Base-by-base conservation (phyloP, 257 asterid species). In the Capsicum pubescens region DNA sequence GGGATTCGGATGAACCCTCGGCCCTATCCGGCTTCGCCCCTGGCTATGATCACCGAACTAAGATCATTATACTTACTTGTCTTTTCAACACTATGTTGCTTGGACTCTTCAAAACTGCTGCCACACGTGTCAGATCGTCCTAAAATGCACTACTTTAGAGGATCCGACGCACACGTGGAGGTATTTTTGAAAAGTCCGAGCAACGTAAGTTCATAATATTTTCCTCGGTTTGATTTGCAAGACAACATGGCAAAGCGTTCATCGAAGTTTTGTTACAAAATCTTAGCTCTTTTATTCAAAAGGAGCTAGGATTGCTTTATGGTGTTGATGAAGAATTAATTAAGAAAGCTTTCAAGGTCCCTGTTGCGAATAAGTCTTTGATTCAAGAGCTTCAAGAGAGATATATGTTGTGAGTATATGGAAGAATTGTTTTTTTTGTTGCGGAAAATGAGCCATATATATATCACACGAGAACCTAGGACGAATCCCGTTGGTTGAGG, bases 191-290 rank as follows among this genome's bases (percentile, higher is more conserved):
- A 63, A 21, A 63, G 11, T 63, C 36, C 17, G 4, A 63, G 70
- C 70, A 63, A 26, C 0, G 9, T 63, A 63, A 2, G 70, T 26
- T 66, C 19, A 66, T 12, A 60, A 66, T 26, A 26, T 14, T 35
- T 67, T 67, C 21, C 74, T 67, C 39, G 8, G 78, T 69, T 69
- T 39, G 78, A 69, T 69, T 16, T 8, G 32, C 78, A 3, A 69
- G 78, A 55, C 2, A 39, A 42, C 57, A 79, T 89, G 91, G 90
- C 87, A 90, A 86, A 21, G 91, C 89, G 0, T 50, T 87, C 1
- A 17, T 67, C 3, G 74, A 67, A 67, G 50, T 67, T 35, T 35
- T 67, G 44, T 67, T 35, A 14, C 74, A 67, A 14, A 67, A n/a
- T 74, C 50, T 88, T 36, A 48, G 39, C 79, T 81, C 87, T 56